phyloP scores from a whole-genome alignment of 2,329 filamentous ascomycete genomes.

The Cryphonectria naterciae region DNA sequence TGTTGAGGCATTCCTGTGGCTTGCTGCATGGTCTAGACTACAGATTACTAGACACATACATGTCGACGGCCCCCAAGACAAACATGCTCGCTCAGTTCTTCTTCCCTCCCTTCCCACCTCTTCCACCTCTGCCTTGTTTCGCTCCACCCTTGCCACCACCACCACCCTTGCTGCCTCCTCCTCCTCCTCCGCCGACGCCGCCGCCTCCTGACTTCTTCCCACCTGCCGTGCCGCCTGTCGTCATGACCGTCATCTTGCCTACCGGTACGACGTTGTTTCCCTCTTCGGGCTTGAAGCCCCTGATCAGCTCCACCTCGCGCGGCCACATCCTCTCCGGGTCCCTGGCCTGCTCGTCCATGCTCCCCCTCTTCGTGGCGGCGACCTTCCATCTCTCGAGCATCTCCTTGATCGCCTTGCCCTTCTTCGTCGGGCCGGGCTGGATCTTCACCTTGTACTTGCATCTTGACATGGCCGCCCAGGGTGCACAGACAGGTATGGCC shows the following conservation, averaged over 20 bases:
- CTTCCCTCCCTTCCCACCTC: constrained; percentile 40
- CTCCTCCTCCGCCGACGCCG: constrained; percentile 37
- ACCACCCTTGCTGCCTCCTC: constrained; percentile 43
- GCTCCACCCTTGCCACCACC: constrained; percentile 44
- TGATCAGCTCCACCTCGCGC: constrained; percentile 82
- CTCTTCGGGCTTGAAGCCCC: constrained; percentile 79
- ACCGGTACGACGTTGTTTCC: constrained; percentile 81
- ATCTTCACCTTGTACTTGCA: constrained; percentile 96
- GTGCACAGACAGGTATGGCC: constrained; percentile 65
- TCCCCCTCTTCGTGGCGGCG: constrained; percentile 62
- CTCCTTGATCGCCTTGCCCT: constrained; percentile 92
- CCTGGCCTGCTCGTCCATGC: constrained; percentile 61
- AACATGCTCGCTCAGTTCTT: constrained; percentile 35
- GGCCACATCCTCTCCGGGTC: constrained; percentile 82
- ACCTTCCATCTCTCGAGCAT: constrained; percentile 80
- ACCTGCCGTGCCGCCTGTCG: constrained; percentile 59
- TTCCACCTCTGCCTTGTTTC: constrained; percentile 5
- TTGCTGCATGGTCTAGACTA: background rate
- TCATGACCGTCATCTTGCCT: constrained; percentile 78
- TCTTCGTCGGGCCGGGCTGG: constrained; percentile 87
- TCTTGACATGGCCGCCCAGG: constrained; percentile 64
- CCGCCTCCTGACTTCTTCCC: constrained; percentile 45
- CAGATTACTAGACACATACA: too few relatives aligned
- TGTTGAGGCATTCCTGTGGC: background rate
- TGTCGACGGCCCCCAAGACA: background rate